phyloP scores from a whole-genome alignment of 2,329 filamentous ascomycete genomes.

The Claviceps spartinae region DNA sequence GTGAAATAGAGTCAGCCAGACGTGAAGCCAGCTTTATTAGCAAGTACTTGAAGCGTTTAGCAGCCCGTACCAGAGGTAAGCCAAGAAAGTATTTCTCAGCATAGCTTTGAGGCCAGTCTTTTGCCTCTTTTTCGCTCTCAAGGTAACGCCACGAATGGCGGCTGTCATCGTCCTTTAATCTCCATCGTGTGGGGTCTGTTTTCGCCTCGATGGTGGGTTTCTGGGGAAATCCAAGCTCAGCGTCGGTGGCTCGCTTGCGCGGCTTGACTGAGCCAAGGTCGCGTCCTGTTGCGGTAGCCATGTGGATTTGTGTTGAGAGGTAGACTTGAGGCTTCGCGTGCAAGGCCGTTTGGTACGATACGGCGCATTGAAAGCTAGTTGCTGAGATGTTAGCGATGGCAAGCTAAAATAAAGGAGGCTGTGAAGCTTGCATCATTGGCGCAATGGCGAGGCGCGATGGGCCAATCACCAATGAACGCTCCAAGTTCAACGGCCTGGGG shows the following conservation, averaged over 20 bases:
- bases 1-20: background rate
- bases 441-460: too few species aligned
- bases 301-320: conserved; percentile 6
- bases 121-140: conserved; percentile 52
- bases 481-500: background rate
- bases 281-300: conserved; percentile 18
- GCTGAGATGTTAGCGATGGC: background rate
- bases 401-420: too few species aligned
- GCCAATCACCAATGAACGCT: background rate
- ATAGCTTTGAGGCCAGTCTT: conserved; percentile 70
- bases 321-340: background rate
- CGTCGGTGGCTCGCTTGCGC: conserved; percentile 30
- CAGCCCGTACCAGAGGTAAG: conserved; percentile 51
- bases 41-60: background rate
- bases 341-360: background rate
- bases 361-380: background rate
- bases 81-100: conserved; percentile 88
- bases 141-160: conserved; percentile 93
- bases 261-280: conserved; percentile 19
- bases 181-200: conserved; percentile 76
- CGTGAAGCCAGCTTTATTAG: background rate
- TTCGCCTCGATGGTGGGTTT: conserved; percentile 36
- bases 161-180: conserved; percentile 68
- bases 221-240: conserved; percentile 27
- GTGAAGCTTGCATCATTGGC: too few species aligned